Conservation (phyloP, 257 asterid species). For the Lantana camara region DNA sequence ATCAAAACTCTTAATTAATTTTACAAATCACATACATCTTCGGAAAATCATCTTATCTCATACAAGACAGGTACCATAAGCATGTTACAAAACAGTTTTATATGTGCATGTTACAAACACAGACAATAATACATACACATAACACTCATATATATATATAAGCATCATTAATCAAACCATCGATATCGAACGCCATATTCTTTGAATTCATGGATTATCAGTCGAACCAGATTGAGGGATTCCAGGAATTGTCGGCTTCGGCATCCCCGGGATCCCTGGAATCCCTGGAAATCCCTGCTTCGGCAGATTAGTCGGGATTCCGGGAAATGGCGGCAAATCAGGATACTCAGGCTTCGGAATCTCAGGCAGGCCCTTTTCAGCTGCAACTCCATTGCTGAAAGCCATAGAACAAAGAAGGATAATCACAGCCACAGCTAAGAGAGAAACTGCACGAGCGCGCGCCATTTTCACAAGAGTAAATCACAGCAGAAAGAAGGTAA, state of each 20-base stretch:
- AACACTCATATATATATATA: too few species aligned
- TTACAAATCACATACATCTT: too few species aligned
- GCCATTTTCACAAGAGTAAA: background rate
- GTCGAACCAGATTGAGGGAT: background rate
- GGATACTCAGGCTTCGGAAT: background rate
- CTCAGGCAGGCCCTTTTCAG: background rate
- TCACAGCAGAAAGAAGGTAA: background rate
- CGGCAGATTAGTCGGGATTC: background rate
- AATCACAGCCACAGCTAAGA: background rate
- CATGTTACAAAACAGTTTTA: too few species aligned
- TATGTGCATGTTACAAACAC: too few species aligned
- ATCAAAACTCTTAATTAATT: too few species aligned
- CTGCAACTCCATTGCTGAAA: background rate
- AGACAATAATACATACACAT: too few species aligned
- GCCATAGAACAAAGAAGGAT: background rate
- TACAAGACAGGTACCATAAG: too few species aligned
- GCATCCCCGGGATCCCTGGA: background rate
- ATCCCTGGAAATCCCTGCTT: background rate
- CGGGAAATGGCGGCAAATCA: background rate
- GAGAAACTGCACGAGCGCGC: background rate
- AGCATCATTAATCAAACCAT: too few species aligned
- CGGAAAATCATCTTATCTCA: too few species aligned
- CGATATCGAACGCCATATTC: background rate
- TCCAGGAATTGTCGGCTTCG: background rate
- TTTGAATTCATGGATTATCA: background rate